Percentiles rank a stretch among this genome's conserved stretches.
phyloP scores from a whole-genome alignment of 352 stramenopile species.

The Globisporangium parvum region DNA sequence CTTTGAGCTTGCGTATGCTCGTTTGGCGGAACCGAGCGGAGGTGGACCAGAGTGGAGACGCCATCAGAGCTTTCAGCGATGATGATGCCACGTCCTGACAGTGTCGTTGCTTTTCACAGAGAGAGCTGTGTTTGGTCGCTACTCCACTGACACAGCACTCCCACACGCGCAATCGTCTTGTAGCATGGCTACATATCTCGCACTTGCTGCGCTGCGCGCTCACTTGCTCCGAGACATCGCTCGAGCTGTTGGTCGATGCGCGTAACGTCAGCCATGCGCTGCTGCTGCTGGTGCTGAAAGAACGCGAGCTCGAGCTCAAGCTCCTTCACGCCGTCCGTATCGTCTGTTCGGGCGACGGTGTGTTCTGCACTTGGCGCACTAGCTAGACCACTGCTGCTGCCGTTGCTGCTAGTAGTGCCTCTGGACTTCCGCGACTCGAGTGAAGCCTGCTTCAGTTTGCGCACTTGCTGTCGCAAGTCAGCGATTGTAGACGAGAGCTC shows the following conservation, averaged over 20 bases:
- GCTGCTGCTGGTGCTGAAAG: constrained; percentile 7
- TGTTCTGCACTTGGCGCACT: background rate
- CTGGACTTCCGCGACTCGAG: no score
- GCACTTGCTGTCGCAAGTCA: background rate
- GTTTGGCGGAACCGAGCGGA: no score
- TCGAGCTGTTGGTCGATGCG: constrained; percentile 9
- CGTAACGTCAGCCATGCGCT: constrained; percentile 1
- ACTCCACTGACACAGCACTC: background rate
- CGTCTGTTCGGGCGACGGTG: no score
- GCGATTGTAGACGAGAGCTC: constrained; percentile 6
- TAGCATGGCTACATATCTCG: background rate
- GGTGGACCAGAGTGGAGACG: no score
- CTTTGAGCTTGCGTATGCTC: constrained; percentile 74
- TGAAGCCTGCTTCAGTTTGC: background rate
- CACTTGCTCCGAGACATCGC: background rate
- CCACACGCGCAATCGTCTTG: background rate
- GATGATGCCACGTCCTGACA: no score
- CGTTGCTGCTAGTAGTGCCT: background rate
- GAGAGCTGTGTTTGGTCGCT: no score
- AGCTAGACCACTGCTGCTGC: background rate
- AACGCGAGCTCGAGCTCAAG: constrained; percentile 2
- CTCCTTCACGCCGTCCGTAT: background rate
- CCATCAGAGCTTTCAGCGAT: no score
- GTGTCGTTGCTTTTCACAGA: no score
- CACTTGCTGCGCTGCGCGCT: background rate